These are phyloP conservation scores for Aechmea fasciata DNA, from an alignment of 176 grass and related monocot species.

Conservation along the genomic window DNA sequence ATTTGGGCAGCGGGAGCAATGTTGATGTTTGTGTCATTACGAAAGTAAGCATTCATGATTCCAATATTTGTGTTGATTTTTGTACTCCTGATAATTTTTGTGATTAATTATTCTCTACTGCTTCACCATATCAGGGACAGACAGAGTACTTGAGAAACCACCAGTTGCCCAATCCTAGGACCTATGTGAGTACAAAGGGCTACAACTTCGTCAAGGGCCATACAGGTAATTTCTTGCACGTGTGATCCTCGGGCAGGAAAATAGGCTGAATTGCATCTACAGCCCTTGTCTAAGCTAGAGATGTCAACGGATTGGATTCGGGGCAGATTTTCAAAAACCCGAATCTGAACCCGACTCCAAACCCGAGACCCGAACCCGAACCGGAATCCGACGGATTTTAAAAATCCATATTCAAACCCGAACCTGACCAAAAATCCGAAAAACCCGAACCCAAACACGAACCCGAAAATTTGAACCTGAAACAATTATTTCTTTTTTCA, in stretches of 20 bases:
- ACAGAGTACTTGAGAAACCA: slow-evolving; percentile 87
- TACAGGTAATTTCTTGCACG: slow-evolving; percentile 35
- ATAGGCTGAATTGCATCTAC: too few species aligned
- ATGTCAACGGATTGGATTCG: too few species aligned
- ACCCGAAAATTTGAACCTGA: too few species aligned
- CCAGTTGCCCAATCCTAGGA: slow-evolving; percentile 70
- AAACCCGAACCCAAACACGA: too few species aligned
- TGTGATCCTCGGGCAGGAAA: not conserved
- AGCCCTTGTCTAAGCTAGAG: too few species aligned
- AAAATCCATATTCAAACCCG: too few species aligned
- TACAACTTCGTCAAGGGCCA: slow-evolving; percentile 75
- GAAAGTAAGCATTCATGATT: slow-evolving; percentile 44
- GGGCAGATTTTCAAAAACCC: too few species aligned
- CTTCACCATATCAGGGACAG: slow-evolving; percentile 37
- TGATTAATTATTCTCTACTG: not conserved
- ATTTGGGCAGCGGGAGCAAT: slow-evolving; percentile 94
- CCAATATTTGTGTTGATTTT: not conserved
- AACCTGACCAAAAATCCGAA: too few species aligned
- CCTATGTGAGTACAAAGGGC: slow-evolving; percentile 68
- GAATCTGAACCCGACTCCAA: too few species aligned
- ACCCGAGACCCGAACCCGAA: too few species aligned
- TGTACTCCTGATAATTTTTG: not conserved
- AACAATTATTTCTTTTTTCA: too few species aligned
- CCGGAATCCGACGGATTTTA: too few species aligned
- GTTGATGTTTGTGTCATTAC: slow-evolving; percentile 95